A percentile compares a stretch with the other conserved stretches of the same genome.
Evolutionary conservation across 345 rosid genomes (phyloP).

Genomic region (Trapa bicornis): DNA sequence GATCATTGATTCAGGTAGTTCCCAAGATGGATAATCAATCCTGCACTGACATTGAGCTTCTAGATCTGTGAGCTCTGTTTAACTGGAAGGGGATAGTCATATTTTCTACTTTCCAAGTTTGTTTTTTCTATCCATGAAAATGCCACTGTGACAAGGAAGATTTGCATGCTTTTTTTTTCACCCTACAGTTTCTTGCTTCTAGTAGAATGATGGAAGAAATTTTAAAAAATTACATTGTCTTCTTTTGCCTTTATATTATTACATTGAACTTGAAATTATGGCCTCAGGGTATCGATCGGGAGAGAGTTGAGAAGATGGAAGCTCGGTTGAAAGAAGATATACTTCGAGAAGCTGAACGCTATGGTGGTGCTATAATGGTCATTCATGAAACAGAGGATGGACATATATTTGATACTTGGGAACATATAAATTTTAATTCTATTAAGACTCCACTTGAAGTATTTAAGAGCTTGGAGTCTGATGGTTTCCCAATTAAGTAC

Average conservation of each 20-base stretch:
- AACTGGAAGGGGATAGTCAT: not conserved
- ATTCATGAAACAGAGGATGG: slow-evolving; percentile 83
- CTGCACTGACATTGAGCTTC: not conserved
- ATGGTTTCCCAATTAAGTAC: slow-evolving; percentile 74
- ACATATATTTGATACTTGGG: slow-evolving; percentile 89
- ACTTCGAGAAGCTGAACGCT: slow-evolving; percentile 71
- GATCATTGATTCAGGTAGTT: not conserved
- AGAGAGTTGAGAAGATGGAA: slow-evolving; percentile 94
- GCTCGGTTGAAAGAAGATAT: slow-evolving; percentile 92
- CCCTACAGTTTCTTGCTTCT: not conserved
- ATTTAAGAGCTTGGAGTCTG: slow-evolving; percentile 67
- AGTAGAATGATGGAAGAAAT: not conserved
- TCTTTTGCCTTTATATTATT: not conserved
- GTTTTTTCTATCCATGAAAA: too few species aligned
- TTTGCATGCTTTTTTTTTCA: too few species aligned
- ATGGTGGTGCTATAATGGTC: slow-evolving; percentile 90
- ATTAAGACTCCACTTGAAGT: slow-evolving; percentile 92
- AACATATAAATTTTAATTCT: slow-evolving; percentile 56
- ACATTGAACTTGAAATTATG: not conserved
- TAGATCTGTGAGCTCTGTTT: not conserved
- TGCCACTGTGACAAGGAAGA: too few species aligned
- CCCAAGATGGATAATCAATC: not conserved
- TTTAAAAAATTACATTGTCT: not conserved
- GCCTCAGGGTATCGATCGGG: slow-evolving; percentile 80
- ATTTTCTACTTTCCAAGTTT: too few species aligned